A percentile compares a stretch with the other conserved stretches of the same genome.
These are phyloP conservation scores for Dryas drummondii DNA, from an alignment of 306 rosid species.

Conservation along the genomic window DNA sequence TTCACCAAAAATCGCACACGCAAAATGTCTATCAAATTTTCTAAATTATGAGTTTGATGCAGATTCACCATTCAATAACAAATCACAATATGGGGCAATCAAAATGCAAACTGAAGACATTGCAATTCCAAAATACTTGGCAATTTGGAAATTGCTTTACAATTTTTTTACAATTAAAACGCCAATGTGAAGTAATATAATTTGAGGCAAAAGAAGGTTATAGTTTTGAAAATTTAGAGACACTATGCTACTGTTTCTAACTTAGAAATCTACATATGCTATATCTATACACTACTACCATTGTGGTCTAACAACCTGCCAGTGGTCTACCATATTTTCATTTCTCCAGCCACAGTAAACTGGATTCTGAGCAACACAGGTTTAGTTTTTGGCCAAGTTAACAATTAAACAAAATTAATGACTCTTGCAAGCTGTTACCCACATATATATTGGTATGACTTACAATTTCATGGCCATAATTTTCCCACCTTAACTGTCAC, in stretches of 20 bases:
- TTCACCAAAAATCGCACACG: slow-evolving; percentile 78
- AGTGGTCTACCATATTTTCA: neutral
- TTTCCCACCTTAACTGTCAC: neutral
- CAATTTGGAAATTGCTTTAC: too few species aligned
- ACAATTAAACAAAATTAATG: neutral
- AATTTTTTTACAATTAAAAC: too few species aligned
- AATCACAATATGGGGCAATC: too few species aligned
- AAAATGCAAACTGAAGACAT: too few species aligned
- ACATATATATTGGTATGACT: too few species aligned
- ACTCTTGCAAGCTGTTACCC: slow-evolving; percentile 1
- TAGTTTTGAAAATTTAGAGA: neutral
- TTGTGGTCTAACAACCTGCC: neutral
- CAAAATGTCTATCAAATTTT: too few species aligned
- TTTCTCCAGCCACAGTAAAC: neutral
- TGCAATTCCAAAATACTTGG: too few species aligned
- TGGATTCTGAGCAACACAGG: slow-evolving; percentile 1
- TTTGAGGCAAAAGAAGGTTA: neutral
- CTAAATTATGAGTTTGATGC: too few species aligned
- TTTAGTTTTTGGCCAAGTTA: neutral
- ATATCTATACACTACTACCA: neutral
- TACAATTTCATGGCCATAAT: neutral
- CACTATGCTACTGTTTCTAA: neutral
- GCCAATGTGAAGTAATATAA: too few species aligned
- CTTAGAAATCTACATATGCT: neutral
- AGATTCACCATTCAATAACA: too few species aligned